Conservation (phyloP, 306 rosid genomes). For the Vigna radiata region DNA sequence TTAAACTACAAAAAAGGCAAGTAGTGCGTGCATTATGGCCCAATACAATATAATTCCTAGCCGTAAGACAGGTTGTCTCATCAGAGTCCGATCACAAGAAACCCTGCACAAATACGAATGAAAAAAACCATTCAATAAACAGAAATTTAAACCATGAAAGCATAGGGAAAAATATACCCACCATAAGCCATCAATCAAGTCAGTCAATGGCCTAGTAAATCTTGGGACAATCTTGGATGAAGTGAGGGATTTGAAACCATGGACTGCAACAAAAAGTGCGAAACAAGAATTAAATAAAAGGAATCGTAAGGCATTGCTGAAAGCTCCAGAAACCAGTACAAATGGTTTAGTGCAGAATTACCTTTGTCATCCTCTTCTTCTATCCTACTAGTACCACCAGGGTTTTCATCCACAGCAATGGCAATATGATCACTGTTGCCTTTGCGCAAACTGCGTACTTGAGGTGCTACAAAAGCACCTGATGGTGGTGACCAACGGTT, state of each 20-base stretch:
- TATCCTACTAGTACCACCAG: slow-evolving; percentile 66
- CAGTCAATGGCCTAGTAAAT: slow-evolving; percentile 84
- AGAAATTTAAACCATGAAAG: slow-evolving; percentile 19
- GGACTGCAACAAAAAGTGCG: slow-evolving; percentile 57
- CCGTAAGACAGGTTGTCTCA: slow-evolving; percentile 88
- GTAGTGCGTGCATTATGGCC: slow-evolving; percentile 87
- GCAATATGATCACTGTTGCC: slow-evolving; percentile 89
- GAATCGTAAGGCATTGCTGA: slow-evolving; percentile 6
- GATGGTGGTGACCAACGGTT: slow-evolving; percentile 67
- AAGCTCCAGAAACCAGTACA: slow-evolving; percentile 25
- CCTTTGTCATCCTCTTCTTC: slow-evolving; percentile 98
- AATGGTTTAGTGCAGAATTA: slow-evolving; percentile 41
- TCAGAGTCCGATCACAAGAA: slow-evolving; percentile 92
- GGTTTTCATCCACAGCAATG: slow-evolving; percentile 88
- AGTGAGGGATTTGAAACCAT: slow-evolving; percentile 94
- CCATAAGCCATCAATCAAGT: slow-evolving; percentile 98
- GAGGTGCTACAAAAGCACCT: slow-evolving; percentile 75
- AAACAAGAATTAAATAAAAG: slow-evolving; percentile 39
- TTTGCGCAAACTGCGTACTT: slow-evolving; percentile 97
- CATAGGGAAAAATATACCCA: slow-evolving; percentile 45
- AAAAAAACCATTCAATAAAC: slow-evolving; percentile 32
- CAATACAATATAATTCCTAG: slow-evolving; percentile 88
- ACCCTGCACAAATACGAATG: slow-evolving; percentile 67
- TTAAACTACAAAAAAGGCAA: slow-evolving; percentile 82
- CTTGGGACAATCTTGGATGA: slow-evolving; percentile 88